Evolutionary conservation across 306 rosid genomes (phyloP), one percentile per base, ranked within the genome.

Genomic region (Lagenaria siceraria): DNA sequence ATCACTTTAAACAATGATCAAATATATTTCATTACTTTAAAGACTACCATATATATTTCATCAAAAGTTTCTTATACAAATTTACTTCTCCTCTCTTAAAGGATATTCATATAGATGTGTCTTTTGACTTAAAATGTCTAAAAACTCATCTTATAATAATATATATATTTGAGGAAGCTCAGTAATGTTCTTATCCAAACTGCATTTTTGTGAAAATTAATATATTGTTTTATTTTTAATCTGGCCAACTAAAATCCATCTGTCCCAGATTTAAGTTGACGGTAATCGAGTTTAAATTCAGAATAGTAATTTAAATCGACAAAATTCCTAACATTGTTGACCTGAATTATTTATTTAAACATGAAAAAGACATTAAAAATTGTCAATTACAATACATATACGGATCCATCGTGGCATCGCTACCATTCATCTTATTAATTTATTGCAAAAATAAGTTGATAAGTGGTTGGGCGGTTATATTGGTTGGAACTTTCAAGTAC

Each of bases 381-480:
- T 21, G 53, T 66, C 53, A 40, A 66, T 40, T 10, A 36, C 4
- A 15, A 2, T 51, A 59, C 65, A 10, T 12, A 59, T 59, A n/a
- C 51, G 0, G 9, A 35, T 43, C 49, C 33, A 69, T 22, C 31
- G 35, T n/a, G 71, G 71, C 71, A 17, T 69, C 17, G 6, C n/a
- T 43, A 21, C 35, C 75, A 13, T 42, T 69, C 21, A 22, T 69
- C 35, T 11, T 3, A 42, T 46, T 70, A 24, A 7, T 46, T 40
- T 46, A 46, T 42, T 22, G 35, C 36, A 40, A 22, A 10, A 0
- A 43, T 21, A 43, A 69, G 36, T 15, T 24, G 75, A 46, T 46
- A 14, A 8, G 75, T 70, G 56, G 75, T 70, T 70, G 75, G 75
- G 58, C 56, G 75, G 75, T 70, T 70, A 70, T 70, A n/a, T 24